A percentile compares a stretch with the other conserved stretches of the same genome.
phyloP scores from a whole-genome alignment of 202 grass and related monocot genomes.

The Miscanthus sacchariflorus region DNA sequence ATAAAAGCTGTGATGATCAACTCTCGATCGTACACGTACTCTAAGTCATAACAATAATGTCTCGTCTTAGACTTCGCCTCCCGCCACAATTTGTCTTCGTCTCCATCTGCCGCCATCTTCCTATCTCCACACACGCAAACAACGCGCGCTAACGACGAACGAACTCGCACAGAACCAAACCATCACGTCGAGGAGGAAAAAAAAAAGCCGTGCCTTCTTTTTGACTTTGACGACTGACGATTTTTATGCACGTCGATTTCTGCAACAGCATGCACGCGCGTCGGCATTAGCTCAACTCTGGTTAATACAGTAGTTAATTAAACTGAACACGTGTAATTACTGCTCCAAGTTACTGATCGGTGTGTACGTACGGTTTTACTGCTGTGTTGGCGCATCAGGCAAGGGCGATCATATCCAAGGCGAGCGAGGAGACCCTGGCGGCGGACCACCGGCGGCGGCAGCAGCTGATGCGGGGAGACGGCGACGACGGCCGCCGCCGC shows the following conservation, averaged over 20 bases:
- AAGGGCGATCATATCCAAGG: slow-evolving; percentile 78
- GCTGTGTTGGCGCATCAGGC: slow-evolving; percentile 45
- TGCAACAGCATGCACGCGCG: too few relatives aligned
- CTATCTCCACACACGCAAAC: neutral
- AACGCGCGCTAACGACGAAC: neutral
- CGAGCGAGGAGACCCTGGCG: slow-evolving; percentile 48
- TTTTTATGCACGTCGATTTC: neutral
- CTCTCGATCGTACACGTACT: too few relatives aligned
- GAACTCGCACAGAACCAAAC: too few relatives aligned
- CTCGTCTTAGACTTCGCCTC: neutral
- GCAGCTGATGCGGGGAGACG: neutral
- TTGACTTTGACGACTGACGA: neutral
- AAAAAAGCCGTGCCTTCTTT: neutral
- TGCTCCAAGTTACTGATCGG: neutral
- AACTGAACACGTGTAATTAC: neutral
- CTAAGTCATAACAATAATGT: too few relatives aligned
- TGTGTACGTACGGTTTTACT: neutral
- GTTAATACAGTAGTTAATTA: neutral
- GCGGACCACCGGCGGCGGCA: neutral
- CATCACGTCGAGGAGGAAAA: neutral
- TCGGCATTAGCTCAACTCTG: neutral
- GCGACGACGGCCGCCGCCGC: neutral
- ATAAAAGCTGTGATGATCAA: too few relatives aligned
- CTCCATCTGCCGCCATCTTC: neutral
- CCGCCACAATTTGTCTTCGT: neutral